Evolutionary conservation across 169 alveolate genomes (phyloP).

Genomic region (Besnoitia besnoiti): DNA sequence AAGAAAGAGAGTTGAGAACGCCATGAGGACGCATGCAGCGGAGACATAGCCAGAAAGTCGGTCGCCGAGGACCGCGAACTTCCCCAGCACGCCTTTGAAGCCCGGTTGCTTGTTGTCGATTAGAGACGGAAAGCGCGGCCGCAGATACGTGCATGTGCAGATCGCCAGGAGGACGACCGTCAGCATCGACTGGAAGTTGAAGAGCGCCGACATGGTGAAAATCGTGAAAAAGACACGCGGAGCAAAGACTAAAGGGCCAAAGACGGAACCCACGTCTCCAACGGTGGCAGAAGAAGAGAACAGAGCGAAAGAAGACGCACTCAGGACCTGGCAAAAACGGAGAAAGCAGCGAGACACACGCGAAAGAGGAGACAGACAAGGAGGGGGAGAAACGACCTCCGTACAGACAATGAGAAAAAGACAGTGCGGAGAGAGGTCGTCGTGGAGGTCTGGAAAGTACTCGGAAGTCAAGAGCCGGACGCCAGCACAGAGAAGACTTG

Average conservation of each 20-base stretch:
- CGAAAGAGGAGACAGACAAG: background rate
- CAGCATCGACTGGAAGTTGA: conserved; percentile 92
- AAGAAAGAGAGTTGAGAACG: conserved; percentile 85
- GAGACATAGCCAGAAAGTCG: conserved; percentile 94
- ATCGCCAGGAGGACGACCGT: conserved; percentile 89
- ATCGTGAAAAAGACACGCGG: background rate
- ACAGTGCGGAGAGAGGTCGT: too few species aligned
- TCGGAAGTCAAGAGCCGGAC: too few species aligned
- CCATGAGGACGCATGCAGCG: conserved; percentile 86
- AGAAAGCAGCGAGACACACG: background rate
- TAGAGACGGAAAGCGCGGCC: conserved; percentile 88
- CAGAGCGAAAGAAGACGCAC: background rate
- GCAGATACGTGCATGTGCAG: conserved; percentile 93
- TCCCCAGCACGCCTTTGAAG: conserved; percentile 91
- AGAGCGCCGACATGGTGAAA: conserved; percentile 91
- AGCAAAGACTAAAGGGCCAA: background rate
- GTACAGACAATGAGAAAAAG: too few species aligned
- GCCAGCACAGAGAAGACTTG: too few species aligned
- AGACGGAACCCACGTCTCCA: background rate
- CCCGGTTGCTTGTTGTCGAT: conserved; percentile 89
- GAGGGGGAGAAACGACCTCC: background rate
- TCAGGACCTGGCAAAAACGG: background rate
- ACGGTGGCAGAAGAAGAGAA: background rate
- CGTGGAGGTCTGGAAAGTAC: too few species aligned
- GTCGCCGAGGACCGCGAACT: conserved; percentile 96